phyloP scores from a whole-genome alignment of 2,329 filamentous ascomycete species.

The Trichoderma sp. region DNA sequence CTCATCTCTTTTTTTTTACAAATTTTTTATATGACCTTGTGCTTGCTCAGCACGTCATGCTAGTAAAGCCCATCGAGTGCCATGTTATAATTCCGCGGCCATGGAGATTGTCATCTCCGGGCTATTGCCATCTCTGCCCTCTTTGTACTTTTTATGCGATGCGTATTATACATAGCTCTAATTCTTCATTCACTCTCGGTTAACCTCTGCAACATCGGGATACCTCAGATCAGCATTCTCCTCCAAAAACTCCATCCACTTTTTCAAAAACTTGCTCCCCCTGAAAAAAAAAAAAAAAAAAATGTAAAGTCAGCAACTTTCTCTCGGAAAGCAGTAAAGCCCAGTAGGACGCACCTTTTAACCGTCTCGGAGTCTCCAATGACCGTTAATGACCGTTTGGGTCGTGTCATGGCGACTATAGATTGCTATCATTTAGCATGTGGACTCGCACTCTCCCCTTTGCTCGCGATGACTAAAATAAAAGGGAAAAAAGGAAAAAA shows the following conservation, averaged over 20 bases:
- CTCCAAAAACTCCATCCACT: conserved; percentile 89
- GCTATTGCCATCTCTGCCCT: background rate
- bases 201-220: conserved; percentile 58
- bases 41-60: background rate
- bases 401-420: conserved; percentile 97
- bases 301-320: background rate
- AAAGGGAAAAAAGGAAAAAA: conserved; percentile 9
- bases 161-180: background rate
- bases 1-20: background rate
- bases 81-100: background rate
- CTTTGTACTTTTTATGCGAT: background rate
- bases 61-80: background rate
- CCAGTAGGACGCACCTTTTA: conserved; percentile 56
- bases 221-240: conserved; percentile 88
- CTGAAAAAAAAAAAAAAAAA: conserved; percentile 42
- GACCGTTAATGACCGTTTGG: conserved; percentile 83
- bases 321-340: background rate
- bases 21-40: background rate
- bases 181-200: conserved; percentile 18
- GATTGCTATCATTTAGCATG: conserved; percentile 8
- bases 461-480: background rate
- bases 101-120: background rate
- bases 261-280: conserved; percentile 79
- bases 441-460: background rate
- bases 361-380: conserved; percentile 95